These are phyloP conservation scores for Trichophyton equinum DNA, from an alignment of 2,329 filamentous ascomycete species.

Conservation along the genomic window DNA sequence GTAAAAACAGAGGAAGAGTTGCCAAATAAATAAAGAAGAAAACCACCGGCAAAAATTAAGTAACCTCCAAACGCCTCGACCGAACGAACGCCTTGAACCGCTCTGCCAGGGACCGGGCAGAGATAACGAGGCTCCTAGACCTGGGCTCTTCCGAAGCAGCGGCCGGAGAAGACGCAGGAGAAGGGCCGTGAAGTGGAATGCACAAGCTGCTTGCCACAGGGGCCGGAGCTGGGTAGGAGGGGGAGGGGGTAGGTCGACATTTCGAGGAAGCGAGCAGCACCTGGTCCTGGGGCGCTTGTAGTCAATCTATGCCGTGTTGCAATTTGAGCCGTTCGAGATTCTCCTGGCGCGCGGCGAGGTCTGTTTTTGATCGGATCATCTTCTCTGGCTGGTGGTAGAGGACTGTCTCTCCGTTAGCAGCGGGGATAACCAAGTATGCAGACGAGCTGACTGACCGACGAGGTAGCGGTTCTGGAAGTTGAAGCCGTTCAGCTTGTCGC, in stretches of 20 bases:
- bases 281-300: not conserved
- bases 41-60: not conserved
- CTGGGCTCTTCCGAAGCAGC: not conserved
- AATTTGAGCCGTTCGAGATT: constrained; percentile 97
- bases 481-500: constrained; percentile 99
- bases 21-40: not conserved
- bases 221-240: not conserved
- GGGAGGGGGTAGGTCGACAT: not conserved
- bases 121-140: not conserved
- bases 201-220: not conserved
- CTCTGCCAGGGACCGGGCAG: not conserved
- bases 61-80: constrained; percentile 1
- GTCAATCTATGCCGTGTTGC: constrained; percentile 97
- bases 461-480: constrained; percentile 99
- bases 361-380: constrained; percentile 78
- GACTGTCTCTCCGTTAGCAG: constrained; percentile 32
- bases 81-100: constrained; percentile 1
- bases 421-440: too few relatives aligned
- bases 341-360: constrained; percentile 84
- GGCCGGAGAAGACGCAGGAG: not conserved
- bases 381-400: constrained; percentile 68
- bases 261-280: not conserved
- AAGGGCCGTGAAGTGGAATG: not conserved
- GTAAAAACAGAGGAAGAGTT: too few relatives aligned
- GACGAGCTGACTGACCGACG: constrained; percentile 56